Conservation (phyloP, 1,284 basidiomycete genomes). For the Xerocomus nothofagi region DNA sequence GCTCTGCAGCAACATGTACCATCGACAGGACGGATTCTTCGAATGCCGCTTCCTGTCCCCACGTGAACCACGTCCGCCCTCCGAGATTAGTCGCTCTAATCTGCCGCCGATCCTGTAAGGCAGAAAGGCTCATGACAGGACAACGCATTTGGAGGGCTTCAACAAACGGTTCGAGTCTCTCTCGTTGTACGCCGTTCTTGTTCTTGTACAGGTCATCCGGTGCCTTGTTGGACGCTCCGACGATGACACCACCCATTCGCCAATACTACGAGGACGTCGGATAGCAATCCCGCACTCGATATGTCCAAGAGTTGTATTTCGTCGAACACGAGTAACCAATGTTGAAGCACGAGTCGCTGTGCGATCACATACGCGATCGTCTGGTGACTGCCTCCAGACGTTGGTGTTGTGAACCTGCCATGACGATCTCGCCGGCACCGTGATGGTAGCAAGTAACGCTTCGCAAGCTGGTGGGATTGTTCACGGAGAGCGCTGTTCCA, state of each 20-base stretch:
- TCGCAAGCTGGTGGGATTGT: slow-evolving; percentile 34
- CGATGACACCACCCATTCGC: slow-evolving; percentile 14
- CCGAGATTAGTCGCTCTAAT: slow-evolving; percentile 12
- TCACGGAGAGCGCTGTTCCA: slow-evolving; percentile 4
- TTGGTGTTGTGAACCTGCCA: not conserved
- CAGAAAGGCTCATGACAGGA: slow-evolving; percentile 43
- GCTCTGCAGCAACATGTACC: not conserved
- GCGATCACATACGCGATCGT: slow-evolving; percentile 47
- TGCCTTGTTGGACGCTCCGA: slow-evolving; percentile 56
- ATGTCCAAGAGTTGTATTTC: slow-evolving; percentile 71
- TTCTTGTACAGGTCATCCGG: slow-evolving; percentile 71
- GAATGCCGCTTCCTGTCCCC: not conserved
- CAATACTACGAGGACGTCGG: not conserved
- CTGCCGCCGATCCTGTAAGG: slow-evolving; percentile 33
- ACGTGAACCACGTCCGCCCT: slow-evolving; percentile 39
- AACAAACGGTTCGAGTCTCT: slow-evolving; percentile 36
- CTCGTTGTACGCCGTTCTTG: slow-evolving; percentile 65
- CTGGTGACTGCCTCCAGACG: slow-evolving; percentile 13
- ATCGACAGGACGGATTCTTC: not conserved
- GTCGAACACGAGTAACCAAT: slow-evolving; percentile 66
- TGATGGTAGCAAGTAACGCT: slow-evolving; percentile 42
- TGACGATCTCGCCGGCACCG: slow-evolving; percentile 35
- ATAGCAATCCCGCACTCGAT: slow-evolving; percentile 47
- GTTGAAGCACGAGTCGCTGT: slow-evolving; percentile 45
- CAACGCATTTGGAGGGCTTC: slow-evolving; percentile 55